Conservation (phyloP, 352 stramenopile species). For the Pilasporangium apinafurcum region DNA sequence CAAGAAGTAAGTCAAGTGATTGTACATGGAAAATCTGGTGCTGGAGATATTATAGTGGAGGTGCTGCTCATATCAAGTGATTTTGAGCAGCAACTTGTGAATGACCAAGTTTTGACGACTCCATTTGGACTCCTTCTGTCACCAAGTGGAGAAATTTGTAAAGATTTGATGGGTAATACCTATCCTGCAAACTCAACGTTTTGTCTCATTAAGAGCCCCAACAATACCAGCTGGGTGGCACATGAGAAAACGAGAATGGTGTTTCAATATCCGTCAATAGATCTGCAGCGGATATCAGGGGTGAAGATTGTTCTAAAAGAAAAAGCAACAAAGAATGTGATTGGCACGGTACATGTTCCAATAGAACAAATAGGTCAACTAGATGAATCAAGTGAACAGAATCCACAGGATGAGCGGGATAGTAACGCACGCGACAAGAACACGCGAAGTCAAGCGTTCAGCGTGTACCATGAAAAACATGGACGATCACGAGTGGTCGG, state of each 20-base stretch:
- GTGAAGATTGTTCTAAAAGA: conserved; percentile 26
- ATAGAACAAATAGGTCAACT: conserved; percentile 15
- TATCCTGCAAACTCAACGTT: conserved; percentile 27
- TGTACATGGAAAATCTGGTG: conserved; percentile 21
- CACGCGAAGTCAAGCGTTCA: conserved; percentile 10
- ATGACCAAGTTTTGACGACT: conserved; percentile 13
- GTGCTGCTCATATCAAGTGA: conserved; percentile 47
- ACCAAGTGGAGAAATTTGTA: conserved; percentile 32
- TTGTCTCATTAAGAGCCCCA: conserved; percentile 4
- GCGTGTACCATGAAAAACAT: conserved; percentile 16
- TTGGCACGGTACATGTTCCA: conserved; percentile 32
- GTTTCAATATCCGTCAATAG: conserved; percentile 28
- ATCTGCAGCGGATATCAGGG: conserved; percentile 34
- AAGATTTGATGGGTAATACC: conserved; percentile 12
- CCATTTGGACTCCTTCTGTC: conserved; percentile 36
- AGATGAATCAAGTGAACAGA: conserved; percentile 8
- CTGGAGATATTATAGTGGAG: conserved; percentile 23
- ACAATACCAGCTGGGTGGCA: conserved; percentile 1
- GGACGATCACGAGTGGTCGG: conserved; percentile 22
- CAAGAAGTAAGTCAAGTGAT: conserved; percentile 44
- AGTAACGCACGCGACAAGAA: not conserved
- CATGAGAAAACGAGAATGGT: conserved; percentile 1
- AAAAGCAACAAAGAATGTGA: conserved; percentile 13
- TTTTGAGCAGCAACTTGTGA: conserved; percentile 16
- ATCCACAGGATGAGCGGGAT: not conserved